Evolutionary conservation across 768 basidiomycete species (phyloP), one percentile per base, ranked within the genome.

Genomic region (Tricholoma hemisulphureum): DNA sequence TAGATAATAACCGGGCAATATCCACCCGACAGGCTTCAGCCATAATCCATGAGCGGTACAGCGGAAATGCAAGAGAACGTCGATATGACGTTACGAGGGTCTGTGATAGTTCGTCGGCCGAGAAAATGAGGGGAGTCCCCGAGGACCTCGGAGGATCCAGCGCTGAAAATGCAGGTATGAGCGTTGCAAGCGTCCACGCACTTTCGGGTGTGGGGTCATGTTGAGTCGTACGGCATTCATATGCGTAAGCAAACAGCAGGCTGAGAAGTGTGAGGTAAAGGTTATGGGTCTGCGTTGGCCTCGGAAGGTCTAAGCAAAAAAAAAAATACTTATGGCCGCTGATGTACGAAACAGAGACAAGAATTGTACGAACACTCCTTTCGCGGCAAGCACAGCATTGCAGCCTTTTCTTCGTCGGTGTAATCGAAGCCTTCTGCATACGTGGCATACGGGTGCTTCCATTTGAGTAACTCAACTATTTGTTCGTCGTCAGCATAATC

Each of bases 181-280:
- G 78, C 28, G 74, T 78, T 61, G 84, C 80, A 53, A 95, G 79
- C 2, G 93, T 95, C 92, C 92, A 95, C 13, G 89, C 87, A 68
- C 92, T 93, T 71, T 95, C 93, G 6, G 90, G 81, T 2, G 89
- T 92, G n/a, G 91, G 84, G 59, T 95, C 92, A 49, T 79, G 77
- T 59, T 87, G 85, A 0, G 86, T 91, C 4, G 87, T 91, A 37
- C 91, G 85, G 51, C 82, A 78, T 60, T 95, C 92, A 68, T 95
- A 95, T 4, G 84, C 82, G 65, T 88, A 87, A n/a, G 90, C 80
- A 72, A 92, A 92, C 18, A 95, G 79, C 8, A 95, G 65, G 6
- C 86, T 83, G 56, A 87, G 67, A 31, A 93, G 78, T 0, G 85
- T 86, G 53, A 90, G 75, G 69, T 92, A 89, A 26, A 93, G 77